Evolutionary conservation across 148 eudicot species (phyloP).

Genomic region (Agrostemma githago): DNA sequence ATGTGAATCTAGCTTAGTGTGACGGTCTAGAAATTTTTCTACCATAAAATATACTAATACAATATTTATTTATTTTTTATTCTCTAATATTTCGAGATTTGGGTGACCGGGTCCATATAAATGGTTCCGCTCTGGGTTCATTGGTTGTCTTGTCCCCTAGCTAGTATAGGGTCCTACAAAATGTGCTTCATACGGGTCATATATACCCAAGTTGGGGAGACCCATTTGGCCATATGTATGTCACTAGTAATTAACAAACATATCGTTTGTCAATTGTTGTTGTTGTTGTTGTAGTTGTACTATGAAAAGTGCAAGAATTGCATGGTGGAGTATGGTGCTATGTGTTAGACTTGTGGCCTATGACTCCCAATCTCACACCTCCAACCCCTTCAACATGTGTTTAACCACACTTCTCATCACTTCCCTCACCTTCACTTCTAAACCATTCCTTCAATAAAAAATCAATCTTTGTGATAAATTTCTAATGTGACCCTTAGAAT

Average conservation of each 20-base stretch:
- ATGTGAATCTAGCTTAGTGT: too few species aligned
- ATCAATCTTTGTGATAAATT: not conserved
- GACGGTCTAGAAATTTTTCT: too few species aligned
- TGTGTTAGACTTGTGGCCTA: constrained; percentile 9
- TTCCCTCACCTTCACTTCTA: not conserved
- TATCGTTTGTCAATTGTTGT: not conserved
- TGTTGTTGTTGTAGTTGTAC: too few species aligned
- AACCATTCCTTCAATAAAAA: constrained; percentile 5
- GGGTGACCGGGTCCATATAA: too few species aligned
- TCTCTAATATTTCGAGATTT: too few species aligned
- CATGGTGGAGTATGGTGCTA: constrained; percentile 3
- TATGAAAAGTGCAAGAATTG: constrained; percentile 1
- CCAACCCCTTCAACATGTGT: not conserved
- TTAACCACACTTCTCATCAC: not conserved
- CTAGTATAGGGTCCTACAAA: not conserved
- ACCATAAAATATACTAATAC: too few species aligned
- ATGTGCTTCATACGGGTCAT: too few species aligned
- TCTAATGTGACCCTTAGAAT: not conserved
- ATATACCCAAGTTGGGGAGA: not conserved
- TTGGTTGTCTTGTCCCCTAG: not conserved
- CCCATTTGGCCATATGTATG: not conserved
- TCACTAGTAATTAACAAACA: not conserved
- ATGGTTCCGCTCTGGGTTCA: not conserved
- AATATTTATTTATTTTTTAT: too few species aligned
- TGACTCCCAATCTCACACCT: constrained; percentile 3